phyloP scores from a whole-genome alignment of 345 rosid species.

The Lumnitzera littorea region DNA sequence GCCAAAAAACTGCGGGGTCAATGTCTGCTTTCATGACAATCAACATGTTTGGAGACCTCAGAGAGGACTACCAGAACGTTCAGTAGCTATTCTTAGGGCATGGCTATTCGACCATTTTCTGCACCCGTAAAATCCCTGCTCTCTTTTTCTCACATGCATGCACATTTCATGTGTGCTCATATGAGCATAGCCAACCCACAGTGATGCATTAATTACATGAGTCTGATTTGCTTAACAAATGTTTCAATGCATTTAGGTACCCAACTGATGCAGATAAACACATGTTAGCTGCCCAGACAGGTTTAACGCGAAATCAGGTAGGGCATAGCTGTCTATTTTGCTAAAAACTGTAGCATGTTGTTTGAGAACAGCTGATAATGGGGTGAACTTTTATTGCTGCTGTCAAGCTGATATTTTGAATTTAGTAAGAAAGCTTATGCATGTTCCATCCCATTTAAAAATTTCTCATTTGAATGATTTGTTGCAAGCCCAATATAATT shows the following conservation, averaged over 20 bases:
- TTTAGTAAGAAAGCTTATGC: too few species aligned
- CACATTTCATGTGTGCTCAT: neutral
- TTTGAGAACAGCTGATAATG: too few species aligned
- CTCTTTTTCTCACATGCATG: neutral
- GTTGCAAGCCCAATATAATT: too few species aligned
- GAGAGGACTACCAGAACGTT: constrained; percentile 58
- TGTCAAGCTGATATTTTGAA: too few species aligned
- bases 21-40: constrained; percentile 36
- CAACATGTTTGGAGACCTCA: constrained; percentile 61
- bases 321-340: neutral
- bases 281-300: constrained; percentile 53
- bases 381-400: too few species aligned
- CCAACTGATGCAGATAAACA: constrained; percentile 58
- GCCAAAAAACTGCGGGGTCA: constrained; percentile 25
- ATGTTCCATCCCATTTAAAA: too few species aligned
- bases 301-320: constrained; percentile 56
- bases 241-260: constrained; percentile 25
- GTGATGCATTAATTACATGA: too few species aligned
- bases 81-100: constrained; percentile 49
- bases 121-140: constrained; percentile 45
- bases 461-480: too few species aligned
- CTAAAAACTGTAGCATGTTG: neutral
- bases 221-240: neutral
- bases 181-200: too few species aligned
- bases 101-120: constrained; percentile 77